Base-by-base conservation (phyloP, 441 rosid genomes). In the Euphorbia schlechtendalii region DNA sequence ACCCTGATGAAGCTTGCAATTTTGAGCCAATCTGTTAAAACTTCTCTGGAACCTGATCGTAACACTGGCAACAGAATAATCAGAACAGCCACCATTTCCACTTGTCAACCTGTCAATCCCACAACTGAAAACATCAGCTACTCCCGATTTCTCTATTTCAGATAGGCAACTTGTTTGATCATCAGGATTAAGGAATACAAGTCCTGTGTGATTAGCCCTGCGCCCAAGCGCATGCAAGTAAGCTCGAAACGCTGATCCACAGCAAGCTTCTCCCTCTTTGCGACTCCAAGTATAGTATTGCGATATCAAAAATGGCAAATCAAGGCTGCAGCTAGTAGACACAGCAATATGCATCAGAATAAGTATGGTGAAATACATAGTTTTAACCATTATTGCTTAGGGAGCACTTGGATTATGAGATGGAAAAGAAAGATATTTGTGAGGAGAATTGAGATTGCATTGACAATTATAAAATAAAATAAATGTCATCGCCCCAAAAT, bases 91-190 rank as follows among this genome's bases (percentile, higher is more conserved):
- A 59, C 80, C 73, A 0, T 54, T 56, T 7, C 82, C 80, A 43
- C 74, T 69, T 3, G 71, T 75, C 38, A 84, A 76, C 74, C 71
- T 78, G 69, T 80, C 71, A 27, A 76, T 74, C 69, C 86, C 81
- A 66, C 83, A 79, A 55, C 54, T 45, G 13, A 63, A 56, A 40
- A 45, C 69, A 63, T 81, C 73, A 28, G 20, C 67, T 2, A 43
- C 49, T 65, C 61, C 67, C 5, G 49, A 45, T 14, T 20, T 48
- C 73, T 46, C 64, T 66, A 76, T 60, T 10, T 64, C 62, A 55
- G 41, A 32, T 73, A 84, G 43, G 28, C 83, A 82, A 58, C 72
- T 71, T 15, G 11, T 70, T 43, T 81, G 84, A 66, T 72, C 73
- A 18, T 66, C 51, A 8, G 68, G 43, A 68, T 78, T 71, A 52